Evolutionary conservation across 2,329 filamentous ascomycete genomes (phyloP), one percentile per base, ranked within the genome.

Genomic region (Penicillium vulpinum): DNA sequence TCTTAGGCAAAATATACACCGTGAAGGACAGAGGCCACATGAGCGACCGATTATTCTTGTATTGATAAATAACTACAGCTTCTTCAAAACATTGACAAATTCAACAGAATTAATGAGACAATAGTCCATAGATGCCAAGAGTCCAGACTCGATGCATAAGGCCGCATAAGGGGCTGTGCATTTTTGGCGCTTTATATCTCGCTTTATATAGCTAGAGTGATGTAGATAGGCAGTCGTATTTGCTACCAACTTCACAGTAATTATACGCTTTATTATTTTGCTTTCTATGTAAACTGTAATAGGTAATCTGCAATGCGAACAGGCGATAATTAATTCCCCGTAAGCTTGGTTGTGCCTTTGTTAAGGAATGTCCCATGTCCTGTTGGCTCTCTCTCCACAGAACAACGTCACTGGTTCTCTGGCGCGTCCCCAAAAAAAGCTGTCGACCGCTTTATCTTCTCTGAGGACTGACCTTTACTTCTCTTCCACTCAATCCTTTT

Each of bases 331-430:
- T 15, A 43, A 33, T 26, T 44, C 10, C 10, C 15, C 8, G 21
- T 29, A 40, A 46, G 51, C 51, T 36, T 54, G 44, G 18, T 22
- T 39, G 47, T 41, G 13, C 38, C 26, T 33, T 51, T 51, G 18
- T 48, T 26, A 24, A 43, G 4, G 21, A 28, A 36, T 57, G 58
- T 57, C n/a, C n/a, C 22, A 35, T 35, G 16, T 18, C 53, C 16
- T 47, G 47, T 39, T 29, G 9, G 16, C 21, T 50, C 59, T 54
- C 31, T 52, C 59, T 56, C 56, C 60, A 57, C 57, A 55, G 50
- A 54, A 59, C 50, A 65, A 64, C 62, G 62, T 65, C 62, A 64
- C 60, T 58, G 58, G 51, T 61, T n/a, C n/a, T n/a, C 54, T 51
- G 60, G 56, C 63, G 59, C 60, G 56, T 58, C 52, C 57, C 57